Base-by-base conservation (phyloP, 768 basidiomycete species). In the Termitomyces sp. region DNA sequence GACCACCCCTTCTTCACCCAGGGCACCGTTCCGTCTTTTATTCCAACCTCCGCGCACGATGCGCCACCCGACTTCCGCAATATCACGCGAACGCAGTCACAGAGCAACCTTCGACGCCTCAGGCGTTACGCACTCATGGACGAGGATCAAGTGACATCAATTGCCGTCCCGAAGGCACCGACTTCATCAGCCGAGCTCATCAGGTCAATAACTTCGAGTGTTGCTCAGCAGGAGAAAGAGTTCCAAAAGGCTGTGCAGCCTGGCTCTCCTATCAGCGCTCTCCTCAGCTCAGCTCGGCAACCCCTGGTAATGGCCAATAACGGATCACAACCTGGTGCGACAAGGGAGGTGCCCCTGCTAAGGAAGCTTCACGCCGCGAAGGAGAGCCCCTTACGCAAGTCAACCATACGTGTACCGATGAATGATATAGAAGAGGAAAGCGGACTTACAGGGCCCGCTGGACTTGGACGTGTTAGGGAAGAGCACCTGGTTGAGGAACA, bases 191-290 rank as follows among this genome's bases (percentile, higher is more conserved):
- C 67, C 40, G 73, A 73, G n/a, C 56, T 61, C 7, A 54, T 36
- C 46, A 81, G 79, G 69, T 81, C 76, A 52, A 78, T 81, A 57
- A 83, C 82, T 16, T 84, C 83, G 13, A 89, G 81, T 49, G 86
- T 90, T 60, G 88, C 89, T 3, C 84, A 93, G 67, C 92, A 94
- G 70, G 97, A 99, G 83, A 89, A 90, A 72, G 97, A 98, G 73
- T 98, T 98, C 88, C 90, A 91, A 78, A 89, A 90, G 68, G 97
- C 95, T 1, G 92, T 98, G 1, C 93, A 95, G 70, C 96, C 96
- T 7, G 94, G 92, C 46, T 92, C 90, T 63, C 97, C 97, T 0
- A 96, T 99, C 62, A 92, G 92, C 33, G 93, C 92, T 3, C 76
- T 99, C 53, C 82, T 99, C 67, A 90, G 85, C 66, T 94, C 93